A percentile compares a stretch with the other conserved stretches of the same genome.
Conservation (phyloP, 345 rosid species). For the Moringa oleifera region DNA sequence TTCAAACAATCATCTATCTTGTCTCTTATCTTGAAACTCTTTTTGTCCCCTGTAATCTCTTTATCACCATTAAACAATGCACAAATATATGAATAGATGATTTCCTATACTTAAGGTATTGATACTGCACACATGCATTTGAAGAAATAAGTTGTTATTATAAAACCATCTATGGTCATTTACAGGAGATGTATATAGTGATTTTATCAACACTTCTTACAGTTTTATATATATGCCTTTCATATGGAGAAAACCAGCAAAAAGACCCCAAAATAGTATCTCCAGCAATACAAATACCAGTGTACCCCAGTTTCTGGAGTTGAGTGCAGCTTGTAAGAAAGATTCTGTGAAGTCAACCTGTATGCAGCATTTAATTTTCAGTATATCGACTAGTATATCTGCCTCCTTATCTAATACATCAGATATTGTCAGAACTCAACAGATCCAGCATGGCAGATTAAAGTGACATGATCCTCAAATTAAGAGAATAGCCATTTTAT, state of each 20-base stretch:
- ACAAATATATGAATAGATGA: no score
- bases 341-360: slow-evolving; percentile 39
- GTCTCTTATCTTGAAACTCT: no score
- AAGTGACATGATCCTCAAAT: background rate
- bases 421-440: background rate
- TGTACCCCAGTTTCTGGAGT: slow-evolving; percentile 43
- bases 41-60: no score
- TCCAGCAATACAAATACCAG: slow-evolving; percentile 39
- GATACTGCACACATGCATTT: background rate
- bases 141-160: background rate
- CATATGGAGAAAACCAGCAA: slow-evolving; percentile 42
- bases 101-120: no score
- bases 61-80: no score
- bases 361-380: slow-evolving; percentile 13
- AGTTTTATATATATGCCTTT: slow-evolving; percentile 38
- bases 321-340: slow-evolving; percentile 28
- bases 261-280: slow-evolving; percentile 47
- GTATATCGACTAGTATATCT: background rate
- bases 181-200: background rate
- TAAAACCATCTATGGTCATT: background rate
- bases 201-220: slow-evolving; percentile 4
- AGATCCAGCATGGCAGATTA: background rate
- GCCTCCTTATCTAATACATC: background rate
- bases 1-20: no score
- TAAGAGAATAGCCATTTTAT: no score